Conservation (phyloP, 108 stramenopile genomes). For the Epithemia pelagica region DNA sequence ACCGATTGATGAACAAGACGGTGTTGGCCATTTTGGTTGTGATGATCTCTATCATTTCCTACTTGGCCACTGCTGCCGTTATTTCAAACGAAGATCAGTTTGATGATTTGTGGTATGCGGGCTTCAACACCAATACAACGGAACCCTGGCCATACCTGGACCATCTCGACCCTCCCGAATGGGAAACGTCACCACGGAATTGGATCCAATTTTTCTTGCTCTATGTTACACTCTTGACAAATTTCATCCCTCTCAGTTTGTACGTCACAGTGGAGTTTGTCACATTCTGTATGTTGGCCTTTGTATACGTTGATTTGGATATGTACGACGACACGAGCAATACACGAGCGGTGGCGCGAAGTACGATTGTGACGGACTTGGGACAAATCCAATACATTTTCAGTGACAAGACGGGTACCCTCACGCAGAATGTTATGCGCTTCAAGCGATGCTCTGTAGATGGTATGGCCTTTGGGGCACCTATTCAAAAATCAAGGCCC, state of each 20-base stretch:
- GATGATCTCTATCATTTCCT: constrained; percentile 52
- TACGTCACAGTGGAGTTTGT: constrained; percentile 84
- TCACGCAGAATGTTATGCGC: constrained; percentile 97
- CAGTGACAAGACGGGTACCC: constrained; percentile 94
- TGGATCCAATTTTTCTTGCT: constrained; percentile 71
- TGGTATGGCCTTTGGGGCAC: constrained; percentile 79
- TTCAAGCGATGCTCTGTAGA: constrained; percentile 93
- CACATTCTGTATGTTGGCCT: constrained; percentile 60
- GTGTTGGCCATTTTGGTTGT: constrained; percentile 82
- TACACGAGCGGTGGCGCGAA: constrained; percentile 77
- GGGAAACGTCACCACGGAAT: constrained; percentile 40
- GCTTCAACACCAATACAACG: constrained; percentile 36
- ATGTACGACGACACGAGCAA: constrained; percentile 92
- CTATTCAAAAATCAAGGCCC: constrained; percentile 54
- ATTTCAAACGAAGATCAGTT: constrained; percentile 27
- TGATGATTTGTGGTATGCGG: constrained; percentile 57
- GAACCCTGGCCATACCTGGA: constrained; percentile 75
- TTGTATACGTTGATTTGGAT: constrained; percentile 71
- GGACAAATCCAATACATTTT: constrained; percentile 96
- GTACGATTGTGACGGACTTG: constrained; percentile 86
- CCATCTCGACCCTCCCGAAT: constrained; percentile 35
- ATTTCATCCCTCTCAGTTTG: constrained; percentile 88
- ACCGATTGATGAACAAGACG: constrained; percentile 69
- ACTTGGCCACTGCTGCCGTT: constrained; percentile 39
- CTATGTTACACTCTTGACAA: constrained; percentile 76